Percentiles rank a stretch among this genome's conserved stretches.
Evolutionary conservation across 1,284 basidiomycete species (phyloP).

Genomic region (Coriolopsis trogii): DNA sequence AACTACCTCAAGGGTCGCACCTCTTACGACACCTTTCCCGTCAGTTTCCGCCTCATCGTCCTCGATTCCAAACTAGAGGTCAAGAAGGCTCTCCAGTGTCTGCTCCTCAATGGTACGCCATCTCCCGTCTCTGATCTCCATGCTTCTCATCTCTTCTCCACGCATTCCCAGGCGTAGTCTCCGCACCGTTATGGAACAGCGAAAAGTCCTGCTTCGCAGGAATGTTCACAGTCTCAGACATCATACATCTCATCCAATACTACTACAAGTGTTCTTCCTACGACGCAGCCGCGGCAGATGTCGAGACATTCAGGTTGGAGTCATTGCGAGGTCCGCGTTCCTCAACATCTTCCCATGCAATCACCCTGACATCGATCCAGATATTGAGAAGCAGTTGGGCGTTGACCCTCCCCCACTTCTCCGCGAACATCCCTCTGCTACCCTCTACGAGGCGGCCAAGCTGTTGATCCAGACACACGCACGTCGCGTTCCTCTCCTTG

Average conservation of each 20-base stretch:
- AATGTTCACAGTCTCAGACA: slow-evolving; percentile 95
- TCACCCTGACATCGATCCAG: slow-evolving; percentile 37
- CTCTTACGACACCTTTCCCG: slow-evolving; percentile 94
- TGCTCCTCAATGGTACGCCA: slow-evolving; percentile 79
- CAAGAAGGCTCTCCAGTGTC: slow-evolving; percentile 89
- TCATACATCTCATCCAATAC: slow-evolving; percentile 96
- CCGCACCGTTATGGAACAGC: slow-evolving; percentile 98
- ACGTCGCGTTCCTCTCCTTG: slow-evolving; percentile 90
- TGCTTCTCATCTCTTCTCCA: slow-evolving; percentile 2
- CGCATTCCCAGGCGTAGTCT: slow-evolving; percentile 80
- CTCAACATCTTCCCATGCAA: slow-evolving; percentile 16
- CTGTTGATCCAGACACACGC: slow-evolving; percentile 96
- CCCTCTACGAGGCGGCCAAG: slow-evolving; percentile 90
- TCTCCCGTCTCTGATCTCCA: neutral
- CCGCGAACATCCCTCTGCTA: slow-evolving; percentile 85
- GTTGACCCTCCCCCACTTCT: slow-evolving; percentile 93
- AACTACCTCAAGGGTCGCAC: slow-evolving; percentile 84
- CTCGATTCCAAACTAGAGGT: slow-evolving; percentile 94
- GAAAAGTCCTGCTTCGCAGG: slow-evolving; percentile 89
- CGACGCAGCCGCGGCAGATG: slow-evolving; percentile 87
- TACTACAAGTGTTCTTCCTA: slow-evolving; percentile 90
- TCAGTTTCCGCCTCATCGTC: slow-evolving; percentile 95
- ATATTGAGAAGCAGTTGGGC: slow-evolving; percentile 92
- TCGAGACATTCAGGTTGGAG: slow-evolving; percentile 93
- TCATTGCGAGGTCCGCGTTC: slow-evolving; percentile 74